Evolutionary conservation across 305 asterid genomes (phyloP).

Genomic region (Fraxinus greggii): DNA sequence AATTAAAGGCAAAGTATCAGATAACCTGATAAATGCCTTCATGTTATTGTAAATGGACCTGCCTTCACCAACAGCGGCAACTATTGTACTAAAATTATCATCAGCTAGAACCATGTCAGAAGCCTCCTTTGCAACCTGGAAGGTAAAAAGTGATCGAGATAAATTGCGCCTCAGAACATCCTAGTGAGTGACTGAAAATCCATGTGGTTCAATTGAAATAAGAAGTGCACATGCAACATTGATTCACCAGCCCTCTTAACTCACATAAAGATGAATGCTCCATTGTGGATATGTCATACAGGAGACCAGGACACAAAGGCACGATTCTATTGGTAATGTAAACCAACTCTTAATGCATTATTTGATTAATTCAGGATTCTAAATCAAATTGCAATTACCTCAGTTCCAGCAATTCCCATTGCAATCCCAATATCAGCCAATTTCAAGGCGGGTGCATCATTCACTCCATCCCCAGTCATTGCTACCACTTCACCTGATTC

Average conservation of each 20-base stretch:
- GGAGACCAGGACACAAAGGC: too few relatives aligned
- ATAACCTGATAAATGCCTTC: constrained; percentile 98
- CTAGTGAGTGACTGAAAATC: neutral
- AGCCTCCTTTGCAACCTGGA: constrained; percentile 97
- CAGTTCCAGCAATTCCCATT: constrained; percentile 93
- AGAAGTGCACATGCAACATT: neutral
- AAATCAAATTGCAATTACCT: constrained; percentile 39
- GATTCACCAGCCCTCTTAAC: too few relatives aligned
- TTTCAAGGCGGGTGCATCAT: constrained; percentile 92
- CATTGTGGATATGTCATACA: too few relatives aligned
- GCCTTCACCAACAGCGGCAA: constrained; percentile 99
- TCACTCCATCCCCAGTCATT: constrained; percentile 97
- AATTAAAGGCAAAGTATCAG: constrained; percentile 1
- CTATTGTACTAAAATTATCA: constrained; percentile 96
- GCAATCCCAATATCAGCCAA: constrained; percentile 95
- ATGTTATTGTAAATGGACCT: constrained; percentile 98
- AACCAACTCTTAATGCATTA: neutral
- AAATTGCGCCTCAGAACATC: neutral
- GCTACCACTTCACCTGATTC: constrained; percentile 93
- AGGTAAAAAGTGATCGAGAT: constrained; percentile 8
- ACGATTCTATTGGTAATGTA: too few relatives aligned
- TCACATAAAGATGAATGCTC: too few relatives aligned
- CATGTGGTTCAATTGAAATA: neutral
- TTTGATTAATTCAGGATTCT: neutral
- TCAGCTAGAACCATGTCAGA: constrained; percentile 99